Evolutionary conservation across 1,139 yeast genomes (phyloP), one percentile per base, ranked within the genome.

Genomic region (Casaregolazyma suthepensis): DNA sequence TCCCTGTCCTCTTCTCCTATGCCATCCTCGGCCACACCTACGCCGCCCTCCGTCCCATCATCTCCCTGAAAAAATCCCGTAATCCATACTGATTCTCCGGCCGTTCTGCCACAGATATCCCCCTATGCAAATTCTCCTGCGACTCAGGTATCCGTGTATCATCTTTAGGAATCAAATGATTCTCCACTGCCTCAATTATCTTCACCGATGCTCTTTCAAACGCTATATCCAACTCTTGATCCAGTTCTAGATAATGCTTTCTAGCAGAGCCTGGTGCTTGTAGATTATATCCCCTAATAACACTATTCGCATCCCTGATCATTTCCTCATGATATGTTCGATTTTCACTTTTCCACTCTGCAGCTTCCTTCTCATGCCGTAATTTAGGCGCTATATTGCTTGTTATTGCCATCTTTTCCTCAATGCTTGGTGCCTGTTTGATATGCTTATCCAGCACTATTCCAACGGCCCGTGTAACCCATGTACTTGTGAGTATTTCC

Each of bases 211-310:
- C 58, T 29, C 51, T 43, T 5, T 42, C 44, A 46, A 53, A 59
- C 23, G 55, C 53, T 38, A 38, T 37, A 7, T 55, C 54, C 18
- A 85, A 63, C 66, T 89, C 96, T 2, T 69, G 71, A 3, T 77
- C 81, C 0, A 73, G 63, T 0, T 70, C 48, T 19, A 89, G 66
- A 63, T 88, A 88, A 53, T 85, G 72, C 59, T 83, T 83, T 57
- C 91, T 89, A 0, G 94, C 81, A 1, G 82, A 75, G 22, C 85
- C 70, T 0, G 96, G 96, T 1, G 94, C 87, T 63, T 87, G 94
- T 29, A 89, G 67, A 61, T 89, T 89, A 65, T 88, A 89, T 18
- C 85, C 80, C 22, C 96, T 71, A 19, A 89, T 77, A 1, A 75
- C 72, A 52, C 74, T 76, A 66, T 89, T 89, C 48, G 88, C 67